Evolutionary conservation across 257 asterid genomes (phyloP), one percentile per base, ranked within the genome.

Genomic region (Leptodermis oblonga): DNA sequence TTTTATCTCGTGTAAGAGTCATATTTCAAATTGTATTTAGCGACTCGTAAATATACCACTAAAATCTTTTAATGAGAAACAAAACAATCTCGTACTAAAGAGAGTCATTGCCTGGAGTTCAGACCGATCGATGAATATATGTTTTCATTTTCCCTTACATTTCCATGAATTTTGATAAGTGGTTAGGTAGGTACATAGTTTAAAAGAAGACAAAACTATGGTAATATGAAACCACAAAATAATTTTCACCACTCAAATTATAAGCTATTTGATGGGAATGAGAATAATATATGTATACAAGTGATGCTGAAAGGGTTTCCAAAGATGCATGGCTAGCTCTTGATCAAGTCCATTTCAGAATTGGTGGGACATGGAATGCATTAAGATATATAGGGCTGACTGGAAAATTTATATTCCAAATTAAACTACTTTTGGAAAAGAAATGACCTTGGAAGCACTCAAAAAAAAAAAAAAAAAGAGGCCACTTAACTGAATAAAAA

Each of bases 371-470:
- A 71, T 41, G 37, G 22, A 61, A 61, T 39, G 67, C 76, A 67
- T 25, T 33, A 13, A 6, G 15, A 23, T 14, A 63, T 22, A 66
- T 23, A 36, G 3, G 39, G 55, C 67, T 70, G 54, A 62, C 13
- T 46, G n/a, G 31, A 3, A 3, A 4, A 45, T 39, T 18, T 63
- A 26, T 18, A 62, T 42, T 33, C 60, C 69, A 8, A n/a, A n/a
- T n/a, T n/a, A 28, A 0, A 17, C 4, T 6, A 37, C 28, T 30
- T n/a, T 64, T 65, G 14, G 8, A 49, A 34, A 49, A 23, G 34
- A 63, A 70, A 73, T 72, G 82, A 73, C 80, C 51, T 54, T 64
- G 45, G 25, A 64, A 61, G 56, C 78, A 76, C 82, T 65, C 53
- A 67, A 26, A 20, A 34, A 45, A 30, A 28, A 37, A 62, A 28